A percentile compares a stretch with the other conserved stretches of the same genome.
These are phyloP conservation scores for Umbilicaria muhlenbergii DNA, from an alignment of 495 filamentous ascomycete species.

Conservation along the genomic window DNA sequence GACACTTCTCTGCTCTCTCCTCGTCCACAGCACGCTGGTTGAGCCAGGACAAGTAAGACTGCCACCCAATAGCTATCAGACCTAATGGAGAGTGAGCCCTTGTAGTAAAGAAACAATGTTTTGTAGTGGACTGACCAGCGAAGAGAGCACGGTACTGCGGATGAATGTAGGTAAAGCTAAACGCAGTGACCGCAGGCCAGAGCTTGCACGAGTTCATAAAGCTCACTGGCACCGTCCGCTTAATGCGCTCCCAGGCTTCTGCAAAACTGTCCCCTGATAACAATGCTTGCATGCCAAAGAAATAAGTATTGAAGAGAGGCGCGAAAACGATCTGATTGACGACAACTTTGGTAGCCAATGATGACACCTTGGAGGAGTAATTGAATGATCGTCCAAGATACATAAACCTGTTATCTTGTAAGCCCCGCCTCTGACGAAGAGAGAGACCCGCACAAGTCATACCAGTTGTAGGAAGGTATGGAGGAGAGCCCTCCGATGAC, in stretches of 20 bases:
- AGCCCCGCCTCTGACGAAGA: neutral
- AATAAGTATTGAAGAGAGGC: constrained; percentile 78
- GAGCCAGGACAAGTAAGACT: constrained; percentile 73
- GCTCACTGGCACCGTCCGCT: constrained; percentile 59
- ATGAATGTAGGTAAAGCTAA: constrained; percentile 72
- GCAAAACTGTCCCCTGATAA: constrained; percentile 38
- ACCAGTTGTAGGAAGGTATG: constrained; percentile 75
- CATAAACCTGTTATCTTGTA: constrained; percentile 44
- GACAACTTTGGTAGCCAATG: constrained; percentile 56
- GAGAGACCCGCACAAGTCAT: constrained; percentile 5
- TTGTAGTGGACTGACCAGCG: constrained; percentile 28
- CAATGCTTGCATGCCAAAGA: constrained; percentile 72
- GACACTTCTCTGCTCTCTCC: constrained; percentile 10
- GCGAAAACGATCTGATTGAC: constrained; percentile 77
- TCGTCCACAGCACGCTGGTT: constrained; percentile 57
- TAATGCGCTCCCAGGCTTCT: constrained; percentile 53
- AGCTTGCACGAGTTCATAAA: constrained; percentile 70
- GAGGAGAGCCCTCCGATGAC: constrained; percentile 53
- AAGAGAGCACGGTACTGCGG: constrained; percentile 68
- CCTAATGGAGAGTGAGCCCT: constrained; percentile 10
- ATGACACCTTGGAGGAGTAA: constrained; percentile 53
- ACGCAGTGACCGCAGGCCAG: constrained; percentile 79
- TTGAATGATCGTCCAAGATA: constrained; percentile 71
- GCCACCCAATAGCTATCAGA: constrained; percentile 72
- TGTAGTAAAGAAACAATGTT: neutral